Evolutionary conservation across 768 basidiomycete species (phyloP), one percentile per base, ranked within the genome.

Genomic region (Boletus speciosus): DNA sequence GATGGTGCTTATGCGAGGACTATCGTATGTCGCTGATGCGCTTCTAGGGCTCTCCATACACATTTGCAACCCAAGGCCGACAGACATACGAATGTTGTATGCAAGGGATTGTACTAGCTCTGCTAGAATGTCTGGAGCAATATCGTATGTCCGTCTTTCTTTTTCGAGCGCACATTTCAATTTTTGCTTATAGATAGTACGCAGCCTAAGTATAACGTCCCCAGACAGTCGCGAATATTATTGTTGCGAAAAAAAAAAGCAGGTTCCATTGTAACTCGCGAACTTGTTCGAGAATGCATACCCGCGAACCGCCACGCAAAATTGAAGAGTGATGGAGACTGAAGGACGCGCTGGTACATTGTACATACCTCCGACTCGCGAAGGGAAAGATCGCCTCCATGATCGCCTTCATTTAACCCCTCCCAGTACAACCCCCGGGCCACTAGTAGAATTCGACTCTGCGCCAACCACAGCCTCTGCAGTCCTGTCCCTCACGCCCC

Each of bases 401-500:
- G 5, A 5, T 25, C 23, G 10, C 41, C 23, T 44, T 44, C 25
- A 29, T n/a, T 11, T 27, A 6, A 40, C 21, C 40, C 19, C 0
- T 34, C 1, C 12, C 38, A 7, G 15, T 55, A 14, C 5, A 23
- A 21, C 8, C 31, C 19, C 19, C 19, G 19, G 19, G 19, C 19
- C 31, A 31, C 32, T 36, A 25, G 34, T 1, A 5, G 16, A n/a
- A 8, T n/a, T 19, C 4, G 43, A 36, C 15, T 47, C 32, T 48
- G 3, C n/a, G 5, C n/a, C 40, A 10, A 70, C 42, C n/a, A 68
- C 55, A 3, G 82, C 76, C 31, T 75, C 76, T 8, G 74, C 73
- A 8, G 90, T 92, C 52, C 83, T 79, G 59, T 86, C 82, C 62
- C 90, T 77, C 15, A 86, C 82, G 23, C 78, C 78, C 67, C 85